Percentiles rank a stretch among this genome's conserved stretches.
phyloP scores from a whole-genome alignment of 1,284 basidiomycete genomes.

The Cryptococcus jaspeensis region DNA sequence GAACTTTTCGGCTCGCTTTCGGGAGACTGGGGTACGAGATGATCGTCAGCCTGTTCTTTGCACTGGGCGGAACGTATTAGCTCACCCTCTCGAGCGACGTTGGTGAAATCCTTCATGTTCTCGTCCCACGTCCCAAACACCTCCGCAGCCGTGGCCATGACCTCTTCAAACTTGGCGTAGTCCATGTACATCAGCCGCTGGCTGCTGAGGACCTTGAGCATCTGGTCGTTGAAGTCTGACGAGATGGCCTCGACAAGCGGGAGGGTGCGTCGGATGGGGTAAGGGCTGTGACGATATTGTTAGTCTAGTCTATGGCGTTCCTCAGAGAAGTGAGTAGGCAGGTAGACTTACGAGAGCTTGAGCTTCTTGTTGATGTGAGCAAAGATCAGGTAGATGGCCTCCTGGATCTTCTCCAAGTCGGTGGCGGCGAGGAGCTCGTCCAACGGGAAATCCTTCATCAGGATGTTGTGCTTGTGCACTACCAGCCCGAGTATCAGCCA shows the following conservation, averaged over 20 bases:
- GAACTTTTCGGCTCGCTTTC: slow-evolving; percentile 89
- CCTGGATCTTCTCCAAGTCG: slow-evolving; percentile 90
- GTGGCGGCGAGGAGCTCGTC: slow-evolving; percentile 95
- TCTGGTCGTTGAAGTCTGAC: slow-evolving; percentile 91
- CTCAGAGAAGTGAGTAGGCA: not conserved
- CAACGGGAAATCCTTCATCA: slow-evolving; percentile 98
- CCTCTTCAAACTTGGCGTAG: slow-evolving; percentile 87
- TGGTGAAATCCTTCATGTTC: slow-evolving; percentile 95
- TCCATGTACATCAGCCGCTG: slow-evolving; percentile 90
- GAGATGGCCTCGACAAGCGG: slow-evolving; percentile 98
- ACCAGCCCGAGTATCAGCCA: not conserved
- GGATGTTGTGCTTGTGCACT: slow-evolving; percentile 96
- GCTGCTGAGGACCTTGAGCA: slow-evolving; percentile 84
- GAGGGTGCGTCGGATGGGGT: slow-evolving; percentile 90
- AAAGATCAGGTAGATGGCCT: slow-evolving; percentile 83
- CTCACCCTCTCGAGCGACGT: slow-evolving; percentile 79
- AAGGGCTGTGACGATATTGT: slow-evolving; percentile 59
- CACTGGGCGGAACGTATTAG: not conserved
- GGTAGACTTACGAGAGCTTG: slow-evolving; percentile 63
- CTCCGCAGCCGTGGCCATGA: slow-evolving; percentile 70
- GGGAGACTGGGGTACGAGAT: slow-evolving; percentile 59
- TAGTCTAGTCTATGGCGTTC: not conserved
- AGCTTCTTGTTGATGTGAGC: slow-evolving; percentile 94
- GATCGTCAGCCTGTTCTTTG: not conserved
- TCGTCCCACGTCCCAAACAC: slow-evolving; percentile 98